Evolutionary conservation across 306 rosid genomes (phyloP).

Genomic region (Benincasa hispida): DNA sequence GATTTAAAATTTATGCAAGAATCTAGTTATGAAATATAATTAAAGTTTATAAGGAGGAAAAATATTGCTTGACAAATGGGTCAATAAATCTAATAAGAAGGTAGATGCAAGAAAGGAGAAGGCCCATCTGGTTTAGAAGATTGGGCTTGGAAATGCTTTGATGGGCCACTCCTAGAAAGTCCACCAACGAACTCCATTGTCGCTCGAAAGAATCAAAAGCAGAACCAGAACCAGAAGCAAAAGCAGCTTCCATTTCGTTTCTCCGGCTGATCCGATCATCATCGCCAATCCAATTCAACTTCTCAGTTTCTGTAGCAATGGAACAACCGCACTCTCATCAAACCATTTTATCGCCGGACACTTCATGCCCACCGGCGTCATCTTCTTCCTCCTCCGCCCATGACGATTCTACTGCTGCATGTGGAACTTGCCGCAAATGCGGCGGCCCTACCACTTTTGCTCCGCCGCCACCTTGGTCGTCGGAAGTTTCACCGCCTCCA

Average conservation of each 20-base stretch:
- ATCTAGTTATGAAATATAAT: no score
- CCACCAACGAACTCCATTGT: neutral
- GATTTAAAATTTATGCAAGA: no score
- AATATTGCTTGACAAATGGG: no score
- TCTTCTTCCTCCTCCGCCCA: slow-evolving; percentile 8
- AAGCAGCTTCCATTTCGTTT: neutral
- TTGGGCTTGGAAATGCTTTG: neutral
- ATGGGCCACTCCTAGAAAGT: neutral
- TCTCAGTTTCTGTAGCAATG: slow-evolving; percentile 8
- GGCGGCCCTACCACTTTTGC: slow-evolving; percentile 56
- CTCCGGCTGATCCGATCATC: neutral
- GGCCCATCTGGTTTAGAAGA: neutral
- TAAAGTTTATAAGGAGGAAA: no score
- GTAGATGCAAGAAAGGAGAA: no score
- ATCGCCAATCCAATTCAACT: neutral
- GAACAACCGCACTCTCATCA: slow-evolving; percentile 18
- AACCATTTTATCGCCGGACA: slow-evolving; percentile 9
- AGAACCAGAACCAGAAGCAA: neutral
- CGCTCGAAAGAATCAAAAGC: neutral
- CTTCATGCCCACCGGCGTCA: slow-evolving; percentile 5
- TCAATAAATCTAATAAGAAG: no score
- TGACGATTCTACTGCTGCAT: neutral
- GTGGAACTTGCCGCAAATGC: slow-evolving; percentile 63
- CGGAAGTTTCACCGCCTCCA: slow-evolving; percentile 69
- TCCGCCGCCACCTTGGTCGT: slow-evolving; percentile 39